phyloP scores from a whole-genome alignment of 2,329 filamentous ascomycete species.

The Neospermospora avenae region DNA sequence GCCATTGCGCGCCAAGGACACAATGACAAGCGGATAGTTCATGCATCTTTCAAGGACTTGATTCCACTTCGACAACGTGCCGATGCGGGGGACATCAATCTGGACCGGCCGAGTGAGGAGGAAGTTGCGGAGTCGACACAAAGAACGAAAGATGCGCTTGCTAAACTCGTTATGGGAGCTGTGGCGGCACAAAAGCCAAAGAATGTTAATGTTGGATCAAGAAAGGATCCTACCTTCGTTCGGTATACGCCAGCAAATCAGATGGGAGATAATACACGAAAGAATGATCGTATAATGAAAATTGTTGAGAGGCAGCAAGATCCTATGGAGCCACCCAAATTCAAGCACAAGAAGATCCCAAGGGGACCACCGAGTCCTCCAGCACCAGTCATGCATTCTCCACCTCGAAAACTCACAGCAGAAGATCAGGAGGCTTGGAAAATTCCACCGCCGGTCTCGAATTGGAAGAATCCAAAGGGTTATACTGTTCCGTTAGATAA shows the following conservation, averaged over 20 bases:
- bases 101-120: conserved; percentile 81
- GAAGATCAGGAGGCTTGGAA: conserved; percentile 98
- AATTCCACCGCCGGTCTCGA: conserved; percentile 85
- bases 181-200: conserved; percentile 94
- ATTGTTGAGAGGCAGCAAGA: conserved; percentile 93
- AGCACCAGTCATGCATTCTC: conserved; percentile 91
- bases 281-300: conserved; percentile 96
- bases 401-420: conserved; percentile 89
- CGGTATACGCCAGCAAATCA: conserved; percentile 94
- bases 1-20: conserved; percentile 91
- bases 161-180: conserved; percentile 77
- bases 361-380: conserved; percentile 88
- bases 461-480: conserved; percentile 99
- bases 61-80: conserved; percentile 92
- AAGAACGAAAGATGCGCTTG: conserved; percentile 82
- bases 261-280: conserved; percentile 83
- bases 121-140: conserved; percentile 81
- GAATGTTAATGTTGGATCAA: conserved; percentile 77
- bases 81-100: conserved; percentile 84
- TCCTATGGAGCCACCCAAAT: conserved; percentile 95
- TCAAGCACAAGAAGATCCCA: conserved; percentile 98
- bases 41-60: conserved; percentile 94
- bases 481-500: conserved; percentile 97
- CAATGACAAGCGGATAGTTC: conserved; percentile 76
- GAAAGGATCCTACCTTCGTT: conserved; percentile 88